Base-by-base conservation (phyloP, 2,329 filamentous ascomycete genomes). In the Aureobasidium sp. region DNA sequence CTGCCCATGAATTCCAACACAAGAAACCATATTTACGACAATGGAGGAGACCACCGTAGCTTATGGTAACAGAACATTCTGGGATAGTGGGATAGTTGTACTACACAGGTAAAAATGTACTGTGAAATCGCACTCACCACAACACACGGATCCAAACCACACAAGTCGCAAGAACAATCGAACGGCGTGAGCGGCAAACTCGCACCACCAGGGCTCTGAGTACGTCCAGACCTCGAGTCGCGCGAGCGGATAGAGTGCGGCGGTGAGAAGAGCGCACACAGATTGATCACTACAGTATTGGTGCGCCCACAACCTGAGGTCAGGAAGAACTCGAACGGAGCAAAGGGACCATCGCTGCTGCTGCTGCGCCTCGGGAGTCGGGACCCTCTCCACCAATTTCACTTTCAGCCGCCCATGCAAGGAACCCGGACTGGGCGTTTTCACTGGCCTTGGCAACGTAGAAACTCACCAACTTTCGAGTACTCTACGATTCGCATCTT, bases 201-300 rank as follows among this genome's bases (percentile, higher is more conserved):
- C 20, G 27, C 34, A 14, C 27, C 51, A 42, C n/a, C 22, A 12
- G 20, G 20, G 25, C 22, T 25, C n/a, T 17, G 8, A 39, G 17
- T 52, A 52, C 20, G 36, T 55, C n/a, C 34, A 39, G 34, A 12
- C 25, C 25, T n/a, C 25, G n/a, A 55, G 37, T 31, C 17, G 20
- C 25, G 37, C 25, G 20, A 9, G 51, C 20, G 29, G 29, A 42
- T 2, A 31, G 29, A 51, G 47, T 42, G 37, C 51, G 37, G 25
- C 36, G 20, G 37, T 9, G 15, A 15, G 15, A n/a, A 51, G 17
- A 42, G 37, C 6, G 29, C 25, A 29, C 37, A 14, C 37, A 42
- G 39, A 20, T 17, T 37, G 53, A 57, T 14, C 53, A 57, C 53
- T 36, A 57, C 53, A 57, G 39, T 57, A 45, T 57, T 57, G 17